These are phyloP conservation scores for Stachybotrys chartarum DNA, from an alignment of 2,329 filamentous ascomycete species.

Conservation along the genomic window DNA sequence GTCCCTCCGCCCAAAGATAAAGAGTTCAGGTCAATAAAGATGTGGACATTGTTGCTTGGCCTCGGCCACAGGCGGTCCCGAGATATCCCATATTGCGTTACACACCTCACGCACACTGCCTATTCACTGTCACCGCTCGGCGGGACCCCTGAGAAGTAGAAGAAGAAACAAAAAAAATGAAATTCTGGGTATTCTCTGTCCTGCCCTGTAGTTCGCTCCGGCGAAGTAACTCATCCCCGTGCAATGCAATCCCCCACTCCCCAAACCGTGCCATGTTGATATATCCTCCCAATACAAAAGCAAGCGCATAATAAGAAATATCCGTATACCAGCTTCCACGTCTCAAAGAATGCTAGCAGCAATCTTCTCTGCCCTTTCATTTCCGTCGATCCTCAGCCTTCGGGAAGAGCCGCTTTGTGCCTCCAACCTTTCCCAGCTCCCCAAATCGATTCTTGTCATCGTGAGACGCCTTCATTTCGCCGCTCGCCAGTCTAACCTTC, in stretches of 20 bases:
- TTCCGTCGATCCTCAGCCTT: conserved; percentile 24
- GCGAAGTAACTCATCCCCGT: conserved; percentile 6
- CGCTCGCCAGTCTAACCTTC: conserved; percentile 65
- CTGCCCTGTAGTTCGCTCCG: conserved; percentile 15
- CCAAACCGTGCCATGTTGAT: not conserved
- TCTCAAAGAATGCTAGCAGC: not conserved
- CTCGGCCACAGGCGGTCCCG: not conserved
- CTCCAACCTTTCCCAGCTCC: conserved; percentile 64
- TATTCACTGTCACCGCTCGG: too few species aligned
- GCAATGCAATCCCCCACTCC: not conserved
- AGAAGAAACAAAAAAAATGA: conserved; percentile 9
- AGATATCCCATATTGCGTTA: not conserved
- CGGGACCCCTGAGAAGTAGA: not conserved
- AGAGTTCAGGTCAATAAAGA: not conserved
- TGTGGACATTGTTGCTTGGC: not conserved
- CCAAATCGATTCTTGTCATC: conserved; percentile 44
- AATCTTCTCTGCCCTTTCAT: conserved; percentile 7
- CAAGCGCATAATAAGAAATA: not conserved
- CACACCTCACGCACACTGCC: too few species aligned
- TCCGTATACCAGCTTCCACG: not conserved
- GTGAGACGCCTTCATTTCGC: conserved; percentile 37
- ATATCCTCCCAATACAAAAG: not conserved
- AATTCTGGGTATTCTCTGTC: conserved; percentile 22
- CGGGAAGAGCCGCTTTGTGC: conserved; percentile 65
- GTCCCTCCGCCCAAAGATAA: not conserved